Base-by-base conservation (phyloP, 768 basidiomycete genomes). In the Pholiota microspora region DNA sequence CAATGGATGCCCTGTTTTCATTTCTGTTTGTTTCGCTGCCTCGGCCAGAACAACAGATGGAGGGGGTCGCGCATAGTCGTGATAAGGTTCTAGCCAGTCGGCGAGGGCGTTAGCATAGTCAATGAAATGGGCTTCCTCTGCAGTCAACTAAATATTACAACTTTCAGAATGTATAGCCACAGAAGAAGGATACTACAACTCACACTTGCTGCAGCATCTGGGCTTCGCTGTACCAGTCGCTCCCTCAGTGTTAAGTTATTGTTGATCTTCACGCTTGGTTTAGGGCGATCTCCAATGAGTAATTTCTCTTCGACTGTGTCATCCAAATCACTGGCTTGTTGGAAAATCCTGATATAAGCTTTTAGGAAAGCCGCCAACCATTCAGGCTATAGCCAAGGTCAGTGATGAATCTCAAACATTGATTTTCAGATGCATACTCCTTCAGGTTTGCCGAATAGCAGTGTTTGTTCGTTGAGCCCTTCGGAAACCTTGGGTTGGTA, bases 261-360 rank as follows among this genome's bases (percentile, higher is more conserved):
- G 40, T 81, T 77, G 0, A 78, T 72, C 42, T 79, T 75, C 16
- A 73, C 67, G 40, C 74, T 81, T 60, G 81, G 83, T 64, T 87
- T 90, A 2, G 88, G 88, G 23, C 88, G 79, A 69, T 92, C 90
- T 23, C 90, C 88, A 54, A 90, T 85, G 36, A 92, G 74, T 9
- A 92, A 75, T 62, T 89, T 92, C 62, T 91, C 89, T 68, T 92
- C 89, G 0, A 89, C 87, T 0, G 78, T 83, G 58, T 90, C 87
- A 62, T 92, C 87, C 40, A 92, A 73, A 61, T 93, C 89, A 59
- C 88, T 89, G 27, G 85, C 86, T 67, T 87, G 83, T 61, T 89
- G 85, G 68, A 92, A 81, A 46, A 83, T 82, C 51, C 84, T 77
- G 61, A 92, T 88, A 61, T 94, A 95, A 21, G 87, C 71, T 64